These are phyloP conservation scores for Xerocomellus chrysenteron DNA, from an alignment of 768 basidiomycete genomes.

Conservation along the genomic window DNA sequence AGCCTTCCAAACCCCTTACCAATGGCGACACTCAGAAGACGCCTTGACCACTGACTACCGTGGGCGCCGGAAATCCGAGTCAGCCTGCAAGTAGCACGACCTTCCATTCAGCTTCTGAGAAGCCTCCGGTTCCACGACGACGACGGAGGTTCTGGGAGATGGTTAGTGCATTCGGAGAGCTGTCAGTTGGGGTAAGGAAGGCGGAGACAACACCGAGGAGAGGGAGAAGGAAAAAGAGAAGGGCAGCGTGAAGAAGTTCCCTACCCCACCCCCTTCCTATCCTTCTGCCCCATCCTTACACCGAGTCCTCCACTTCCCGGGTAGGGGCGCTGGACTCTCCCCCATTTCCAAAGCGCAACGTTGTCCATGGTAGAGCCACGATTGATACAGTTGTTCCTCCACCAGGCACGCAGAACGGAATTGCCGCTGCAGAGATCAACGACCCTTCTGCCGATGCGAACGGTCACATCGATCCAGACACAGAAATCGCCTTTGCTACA, in stretches of 20 bases:
- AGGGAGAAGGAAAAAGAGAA: too few species aligned
- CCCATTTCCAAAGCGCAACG: slow-evolving; percentile 51
- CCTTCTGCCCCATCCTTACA: too few species aligned
- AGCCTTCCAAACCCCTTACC: slow-evolving; percentile 28
- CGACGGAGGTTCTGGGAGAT: slow-evolving; percentile 67
- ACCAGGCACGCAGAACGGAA: not conserved
- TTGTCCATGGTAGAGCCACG: slow-evolving; percentile 31
- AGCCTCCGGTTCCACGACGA: slow-evolving; percentile 64
- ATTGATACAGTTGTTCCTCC: slow-evolving; percentile 4
- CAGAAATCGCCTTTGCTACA: slow-evolving; percentile 20
- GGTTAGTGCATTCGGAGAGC: slow-evolving; percentile 64
- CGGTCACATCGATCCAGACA: slow-evolving; percentile 7
- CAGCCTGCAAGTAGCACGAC: not conserved
- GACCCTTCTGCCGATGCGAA: slow-evolving; percentile 4
- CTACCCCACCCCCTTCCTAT: too few species aligned
- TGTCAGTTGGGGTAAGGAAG: slow-evolving; percentile 51
- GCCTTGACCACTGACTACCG: not conserved
- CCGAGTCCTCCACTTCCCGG: too few species aligned
- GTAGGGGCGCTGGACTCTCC: slow-evolving; percentile 41
- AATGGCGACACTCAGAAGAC: slow-evolving; percentile 8
- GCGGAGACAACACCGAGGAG: slow-evolving; percentile 25
- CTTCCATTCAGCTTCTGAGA: slow-evolving; percentile 29
- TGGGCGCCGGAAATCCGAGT: not conserved
- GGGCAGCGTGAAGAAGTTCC: too few species aligned
- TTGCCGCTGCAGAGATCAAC: not conserved